phyloP scores from a whole-genome alignment of 2,329 filamentous ascomycete species.

The Hymenoscyphus occultus region DNA sequence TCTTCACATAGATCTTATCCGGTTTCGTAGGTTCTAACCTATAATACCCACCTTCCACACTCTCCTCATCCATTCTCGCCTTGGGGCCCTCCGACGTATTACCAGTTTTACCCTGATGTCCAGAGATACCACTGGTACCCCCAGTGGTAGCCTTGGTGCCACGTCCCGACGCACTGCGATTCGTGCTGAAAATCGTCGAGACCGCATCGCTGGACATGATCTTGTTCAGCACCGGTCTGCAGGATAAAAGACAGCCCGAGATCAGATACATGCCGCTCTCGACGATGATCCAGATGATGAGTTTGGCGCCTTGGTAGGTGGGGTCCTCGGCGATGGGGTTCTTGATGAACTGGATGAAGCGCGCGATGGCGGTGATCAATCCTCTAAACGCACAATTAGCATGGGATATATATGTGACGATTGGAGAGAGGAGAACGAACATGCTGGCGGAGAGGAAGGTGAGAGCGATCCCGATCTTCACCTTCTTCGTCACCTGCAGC shows the following conservation, averaged over 20 bases:
- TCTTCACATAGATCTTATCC: no score
- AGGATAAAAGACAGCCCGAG: background rate
- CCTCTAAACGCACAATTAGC: background rate
- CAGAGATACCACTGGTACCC: no score
- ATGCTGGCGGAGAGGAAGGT: background rate
- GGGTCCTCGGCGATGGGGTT: background rate
- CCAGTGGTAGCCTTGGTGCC: no score
- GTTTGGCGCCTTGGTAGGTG: background rate
- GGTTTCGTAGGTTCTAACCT: no score
- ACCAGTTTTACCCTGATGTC: no score
- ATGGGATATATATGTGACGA: background rate
- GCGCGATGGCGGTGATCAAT: background rate
- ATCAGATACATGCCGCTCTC: slow-evolving; percentile 1
- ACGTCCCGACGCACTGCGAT: no score
- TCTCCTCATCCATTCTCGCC: no score
- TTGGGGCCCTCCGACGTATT: no score
- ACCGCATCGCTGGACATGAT: background rate
- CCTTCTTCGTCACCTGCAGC: background rate
- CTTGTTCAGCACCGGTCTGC: background rate
- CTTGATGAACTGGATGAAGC: background rate
- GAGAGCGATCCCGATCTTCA: background rate
- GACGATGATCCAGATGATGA: background rate
- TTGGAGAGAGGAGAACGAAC: background rate
- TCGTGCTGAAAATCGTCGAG: no score
- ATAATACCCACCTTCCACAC: no score